Percentiles rank a stretch among this genome's conserved stretches.
phyloP scores from a whole-genome alignment of 805 yeast species.

The Candida morakotiae region DNA sequence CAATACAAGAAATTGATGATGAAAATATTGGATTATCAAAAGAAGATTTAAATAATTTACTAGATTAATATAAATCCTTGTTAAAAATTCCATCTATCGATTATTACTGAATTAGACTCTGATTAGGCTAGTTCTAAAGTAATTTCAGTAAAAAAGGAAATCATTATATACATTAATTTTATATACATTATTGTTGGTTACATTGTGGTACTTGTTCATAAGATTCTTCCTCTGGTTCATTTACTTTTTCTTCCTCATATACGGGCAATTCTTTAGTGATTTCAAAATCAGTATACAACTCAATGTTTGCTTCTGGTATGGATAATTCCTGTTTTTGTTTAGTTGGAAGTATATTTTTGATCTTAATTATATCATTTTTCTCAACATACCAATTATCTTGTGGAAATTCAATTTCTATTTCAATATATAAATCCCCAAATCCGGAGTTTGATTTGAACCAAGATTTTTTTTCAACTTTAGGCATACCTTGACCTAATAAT shows the following conservation, averaged over 20 bases:
- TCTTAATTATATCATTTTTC: constrained; percentile 53
- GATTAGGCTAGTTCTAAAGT: too few relatives aligned
- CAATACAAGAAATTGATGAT: neutral
- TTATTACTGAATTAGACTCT: too few relatives aligned
- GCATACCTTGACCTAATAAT: constrained; percentile 81
- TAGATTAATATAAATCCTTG: too few relatives aligned
- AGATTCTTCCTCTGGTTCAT: constrained; percentile 7
- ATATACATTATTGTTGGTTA: constrained; percentile 34
- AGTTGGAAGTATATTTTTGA: constrained; percentile 54
- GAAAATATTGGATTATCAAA: constrained; percentile 24
- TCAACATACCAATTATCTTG: constrained; percentile 81
- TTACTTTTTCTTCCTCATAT: constrained; percentile 18
- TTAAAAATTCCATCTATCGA: too few relatives aligned
- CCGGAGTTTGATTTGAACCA: constrained; percentile 27
- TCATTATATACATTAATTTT: constrained; percentile 8
- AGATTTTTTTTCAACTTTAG: constrained; percentile 33
- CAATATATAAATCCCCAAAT: constrained; percentile 69
- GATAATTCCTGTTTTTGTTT: constrained; percentile 16
- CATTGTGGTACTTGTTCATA: constrained; percentile 16
- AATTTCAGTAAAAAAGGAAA: too few relatives aligned
- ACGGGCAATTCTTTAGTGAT: constrained; percentile 28
- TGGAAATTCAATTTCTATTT: constrained; percentile 76
- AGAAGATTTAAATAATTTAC: constrained; percentile 31
- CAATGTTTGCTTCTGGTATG: constrained; percentile 36
- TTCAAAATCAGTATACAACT: constrained; percentile 31